Conservation (phyloP, 2,329 filamentous ascomycete genomes). For the Aphanoascus verrucosus region DNA sequence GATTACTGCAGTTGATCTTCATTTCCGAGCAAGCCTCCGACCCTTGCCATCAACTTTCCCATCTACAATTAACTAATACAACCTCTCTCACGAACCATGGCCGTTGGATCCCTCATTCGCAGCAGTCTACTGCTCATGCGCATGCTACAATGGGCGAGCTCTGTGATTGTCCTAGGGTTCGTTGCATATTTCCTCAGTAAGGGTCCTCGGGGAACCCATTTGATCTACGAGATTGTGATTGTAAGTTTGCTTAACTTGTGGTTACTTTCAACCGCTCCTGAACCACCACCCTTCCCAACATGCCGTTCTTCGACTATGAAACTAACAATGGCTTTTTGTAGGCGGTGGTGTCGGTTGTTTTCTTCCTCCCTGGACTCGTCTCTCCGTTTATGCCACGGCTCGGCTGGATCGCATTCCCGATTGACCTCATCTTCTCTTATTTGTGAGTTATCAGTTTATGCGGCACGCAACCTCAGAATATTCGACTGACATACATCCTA, state of each 20-base stretch:
- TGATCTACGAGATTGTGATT: slow-evolving; percentile 34
- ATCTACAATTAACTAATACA: background rate
- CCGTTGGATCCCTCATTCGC: slow-evolving; percentile 3
- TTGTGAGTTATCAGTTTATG: slow-evolving; percentile 25
- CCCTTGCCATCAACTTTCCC: background rate
- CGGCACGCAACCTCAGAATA: background rate
- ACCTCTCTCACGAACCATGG: background rate
- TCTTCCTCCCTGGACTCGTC: slow-evolving; percentile 35
- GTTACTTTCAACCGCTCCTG: background rate
- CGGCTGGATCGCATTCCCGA: slow-evolving; percentile 29
- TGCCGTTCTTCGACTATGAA: background rate
- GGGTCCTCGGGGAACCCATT: slow-evolving; percentile 24
- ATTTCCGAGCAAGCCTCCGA: background rate
- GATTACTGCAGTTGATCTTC: background rate
- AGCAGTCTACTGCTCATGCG: slow-evolving; percentile 11
- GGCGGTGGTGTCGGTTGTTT: slow-evolving; percentile 30
- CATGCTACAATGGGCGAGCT: slow-evolving; percentile 30
- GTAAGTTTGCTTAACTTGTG: slow-evolving; percentile 20
- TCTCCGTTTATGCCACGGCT: slow-evolving; percentile 31
- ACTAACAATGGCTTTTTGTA: slow-evolving; percentile 9
- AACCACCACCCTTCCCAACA: background rate
- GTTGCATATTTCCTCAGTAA: slow-evolving; percentile 31
- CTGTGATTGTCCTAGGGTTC: slow-evolving; percentile 35
- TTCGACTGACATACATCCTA: slow-evolving; percentile 13
- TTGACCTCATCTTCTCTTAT: slow-evolving; percentile 39